A percentile compares a stretch with the other conserved stretches of the same genome.
Conservation (phyloP, 441 rosid genomes). For the Euphorbia schlechtendalii region DNA sequence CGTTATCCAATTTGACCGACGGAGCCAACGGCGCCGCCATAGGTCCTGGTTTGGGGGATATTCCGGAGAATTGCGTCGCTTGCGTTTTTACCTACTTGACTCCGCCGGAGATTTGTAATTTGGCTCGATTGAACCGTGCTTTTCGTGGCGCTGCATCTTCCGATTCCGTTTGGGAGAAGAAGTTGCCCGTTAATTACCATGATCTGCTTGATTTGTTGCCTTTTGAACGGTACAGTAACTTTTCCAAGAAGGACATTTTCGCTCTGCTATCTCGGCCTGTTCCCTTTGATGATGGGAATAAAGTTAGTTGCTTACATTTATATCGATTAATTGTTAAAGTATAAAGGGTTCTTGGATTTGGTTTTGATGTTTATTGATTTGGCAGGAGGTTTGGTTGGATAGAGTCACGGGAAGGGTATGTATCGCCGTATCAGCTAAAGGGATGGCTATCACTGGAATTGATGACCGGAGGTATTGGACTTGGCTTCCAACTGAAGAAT, state of each 20-base stretch:
- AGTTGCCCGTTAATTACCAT: conserved; percentile 56
- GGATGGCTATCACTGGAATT: conserved; percentile 81
- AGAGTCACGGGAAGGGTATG: conserved; percentile 79
- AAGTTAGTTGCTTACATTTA: conserved; percentile 30
- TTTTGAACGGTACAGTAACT: conserved; percentile 39
- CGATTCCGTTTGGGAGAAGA: conserved; percentile 75
- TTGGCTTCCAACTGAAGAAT: conserved; percentile 86
- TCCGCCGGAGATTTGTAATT: conserved; percentile 68
- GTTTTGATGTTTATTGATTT: conserved; percentile 9
- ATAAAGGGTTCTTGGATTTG: conserved; percentile 16
- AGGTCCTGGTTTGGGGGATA: conserved; percentile 62
- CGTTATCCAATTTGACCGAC: conserved; percentile 62
- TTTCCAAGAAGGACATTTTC: conserved; percentile 54
- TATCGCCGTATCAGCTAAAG: conserved; percentile 76
- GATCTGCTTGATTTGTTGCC: conserved; percentile 37
- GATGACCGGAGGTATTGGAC: conserved; percentile 93
- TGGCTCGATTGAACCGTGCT: conserved; percentile 54
- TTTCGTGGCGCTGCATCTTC: conserved; percentile 74
- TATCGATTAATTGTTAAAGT: not conserved
- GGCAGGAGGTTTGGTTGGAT: conserved; percentile 84
- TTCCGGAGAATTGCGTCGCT: conserved; percentile 82
- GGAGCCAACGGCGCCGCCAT: conserved; percentile 33
- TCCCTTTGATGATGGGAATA: conserved; percentile 58
- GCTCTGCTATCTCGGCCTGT: conserved; percentile 54
- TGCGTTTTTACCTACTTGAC: conserved; percentile 51